These are phyloP conservation scores for Rhododendron molle DNA, from an alignment of 148 eudicot genomes.

Conservation along the genomic window DNA sequence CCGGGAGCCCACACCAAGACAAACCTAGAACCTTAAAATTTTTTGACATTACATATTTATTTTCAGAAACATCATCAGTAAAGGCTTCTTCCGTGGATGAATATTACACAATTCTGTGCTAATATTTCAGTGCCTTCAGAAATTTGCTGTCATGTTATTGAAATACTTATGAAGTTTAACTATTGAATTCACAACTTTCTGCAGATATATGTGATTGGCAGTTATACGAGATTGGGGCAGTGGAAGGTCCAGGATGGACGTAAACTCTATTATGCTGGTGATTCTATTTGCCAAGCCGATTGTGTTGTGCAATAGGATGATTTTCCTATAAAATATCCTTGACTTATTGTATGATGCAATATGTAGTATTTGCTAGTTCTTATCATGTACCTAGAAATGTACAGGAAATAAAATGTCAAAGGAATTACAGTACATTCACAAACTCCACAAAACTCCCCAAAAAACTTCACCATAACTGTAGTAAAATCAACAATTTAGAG, in stretches of 20 bases:
- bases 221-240: slow-evolving; percentile 65
- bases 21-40: no score
- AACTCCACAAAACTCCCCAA: no score
- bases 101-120: not conserved
- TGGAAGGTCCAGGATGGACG: slow-evolving; percentile 74
- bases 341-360: not conserved
- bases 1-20: no score
- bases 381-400: not conserved
- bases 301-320: slow-evolving; percentile 62
- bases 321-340: slow-evolving; percentile 94
- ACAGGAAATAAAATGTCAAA: not conserved
- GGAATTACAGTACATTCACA: no score
- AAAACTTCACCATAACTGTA: no score
- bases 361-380: not conserved
- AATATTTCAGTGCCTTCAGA: not conserved
- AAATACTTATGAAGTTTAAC: not conserved
- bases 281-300: slow-evolving; percentile 78
- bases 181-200: slow-evolving; percentile 1
- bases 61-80: no score
- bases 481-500: no score
- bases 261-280: slow-evolving; percentile 75
- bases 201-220: slow-evolving; percentile 82
- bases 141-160: not conserved
- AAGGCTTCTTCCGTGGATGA: slow-evolving; percentile 22
- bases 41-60: no score